These are phyloP conservation scores for Cenococcum geophilum DNA, from an alignment of 495 filamentous ascomycete species.

Conservation along the genomic window DNA sequence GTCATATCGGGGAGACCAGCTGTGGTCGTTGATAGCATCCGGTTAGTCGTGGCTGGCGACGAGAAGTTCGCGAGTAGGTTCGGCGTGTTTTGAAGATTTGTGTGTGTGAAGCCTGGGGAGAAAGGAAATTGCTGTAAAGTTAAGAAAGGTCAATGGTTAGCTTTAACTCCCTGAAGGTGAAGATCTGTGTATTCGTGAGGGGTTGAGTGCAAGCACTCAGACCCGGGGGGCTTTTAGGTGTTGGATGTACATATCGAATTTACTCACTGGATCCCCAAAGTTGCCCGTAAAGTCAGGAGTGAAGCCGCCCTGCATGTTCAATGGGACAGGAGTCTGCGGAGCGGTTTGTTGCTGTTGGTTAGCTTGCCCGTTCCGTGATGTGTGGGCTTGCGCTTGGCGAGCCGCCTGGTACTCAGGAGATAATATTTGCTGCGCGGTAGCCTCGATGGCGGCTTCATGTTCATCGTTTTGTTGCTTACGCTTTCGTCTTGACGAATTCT, in stretches of 20 bases:
- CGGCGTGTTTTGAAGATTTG: slow-evolving; percentile 15
- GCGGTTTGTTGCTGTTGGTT: slow-evolving; percentile 8
- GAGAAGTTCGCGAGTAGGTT: slow-evolving; percentile 18
- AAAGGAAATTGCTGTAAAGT: slow-evolving; percentile 28
- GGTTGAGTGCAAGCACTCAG: too few species aligned
- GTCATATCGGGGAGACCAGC: slow-evolving; percentile 9
- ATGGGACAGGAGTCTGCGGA: slow-evolving; percentile 8
- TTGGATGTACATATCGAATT: not conserved
- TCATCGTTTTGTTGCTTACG: slow-evolving; percentile 54
- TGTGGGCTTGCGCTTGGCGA: slow-evolving; percentile 17
- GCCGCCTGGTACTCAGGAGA: slow-evolving; percentile 17
- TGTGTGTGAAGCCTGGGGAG: slow-evolving; percentile 31
- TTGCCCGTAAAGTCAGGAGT: slow-evolving; percentile 16
- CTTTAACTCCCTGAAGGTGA: not conserved
- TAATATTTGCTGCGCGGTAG: slow-evolving; percentile 28
- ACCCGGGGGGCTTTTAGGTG: too few species aligned
- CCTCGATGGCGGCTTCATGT: slow-evolving; percentile 37
- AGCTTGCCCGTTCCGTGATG: slow-evolving; percentile 14
- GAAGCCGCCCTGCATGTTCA: slow-evolving; percentile 9
- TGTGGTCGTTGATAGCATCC: slow-evolving; percentile 16
- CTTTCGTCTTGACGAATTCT: slow-evolving; percentile 69
- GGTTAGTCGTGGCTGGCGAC: slow-evolving; percentile 20
- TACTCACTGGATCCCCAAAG: slow-evolving; percentile 20
- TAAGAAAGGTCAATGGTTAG: not conserved
- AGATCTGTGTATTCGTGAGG: too few species aligned